phyloP scores from a whole-genome alignment of 768 basidiomycete species.

The Pleurotus cornucopiae region DNA sequence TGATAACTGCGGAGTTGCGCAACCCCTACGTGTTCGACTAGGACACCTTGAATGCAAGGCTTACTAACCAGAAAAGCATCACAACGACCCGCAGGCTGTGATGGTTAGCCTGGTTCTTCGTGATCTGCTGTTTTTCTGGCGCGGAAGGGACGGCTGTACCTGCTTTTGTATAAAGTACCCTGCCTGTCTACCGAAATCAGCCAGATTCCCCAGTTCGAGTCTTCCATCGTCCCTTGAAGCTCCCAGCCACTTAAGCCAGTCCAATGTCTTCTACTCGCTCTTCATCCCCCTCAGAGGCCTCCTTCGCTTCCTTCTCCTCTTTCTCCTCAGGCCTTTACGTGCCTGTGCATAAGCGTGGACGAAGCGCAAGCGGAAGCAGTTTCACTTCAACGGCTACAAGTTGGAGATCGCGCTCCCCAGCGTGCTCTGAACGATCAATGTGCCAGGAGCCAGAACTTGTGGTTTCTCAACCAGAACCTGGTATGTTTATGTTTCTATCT shows the following conservation, averaged over 20 bases:
- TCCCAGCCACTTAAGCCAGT: constrained; percentile 17
- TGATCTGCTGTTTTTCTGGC: constrained; percentile 7
- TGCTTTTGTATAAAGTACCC: constrained; percentile 8
- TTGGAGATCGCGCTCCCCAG: constrained; percentile 8
- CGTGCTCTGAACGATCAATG: constrained; percentile 8
- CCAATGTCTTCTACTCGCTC: constrained; percentile 10
- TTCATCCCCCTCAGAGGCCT: constrained; percentile 10
- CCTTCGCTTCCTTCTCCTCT: constrained; percentile 16
- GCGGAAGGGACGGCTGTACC: constrained; percentile 3
- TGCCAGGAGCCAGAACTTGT: constrained; percentile 8
- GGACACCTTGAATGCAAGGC: constrained; percentile 8
- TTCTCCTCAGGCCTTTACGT: constrained; percentile 26
- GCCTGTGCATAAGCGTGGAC: constrained; percentile 34
- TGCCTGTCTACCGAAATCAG: constrained; percentile 1
- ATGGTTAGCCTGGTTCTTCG: constrained; percentile 3
- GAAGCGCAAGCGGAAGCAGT: constrained; percentile 11
- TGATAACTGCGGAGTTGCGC: constrained; percentile 9
- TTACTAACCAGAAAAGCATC: constrained; percentile 8
- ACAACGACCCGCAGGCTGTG: constrained; percentile 4
- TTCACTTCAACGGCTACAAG: constrained; percentile 18
- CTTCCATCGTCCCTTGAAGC: constrained; percentile 7
- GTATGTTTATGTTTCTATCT: not conserved
- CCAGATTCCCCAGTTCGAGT: constrained; percentile 8
- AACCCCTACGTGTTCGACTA: constrained; percentile 6
- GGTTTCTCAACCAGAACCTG: constrained; percentile 3